Evolutionary conservation across 768 basidiomycete genomes (phyloP).

Genomic region (Boletus eberwhitei): DNA sequence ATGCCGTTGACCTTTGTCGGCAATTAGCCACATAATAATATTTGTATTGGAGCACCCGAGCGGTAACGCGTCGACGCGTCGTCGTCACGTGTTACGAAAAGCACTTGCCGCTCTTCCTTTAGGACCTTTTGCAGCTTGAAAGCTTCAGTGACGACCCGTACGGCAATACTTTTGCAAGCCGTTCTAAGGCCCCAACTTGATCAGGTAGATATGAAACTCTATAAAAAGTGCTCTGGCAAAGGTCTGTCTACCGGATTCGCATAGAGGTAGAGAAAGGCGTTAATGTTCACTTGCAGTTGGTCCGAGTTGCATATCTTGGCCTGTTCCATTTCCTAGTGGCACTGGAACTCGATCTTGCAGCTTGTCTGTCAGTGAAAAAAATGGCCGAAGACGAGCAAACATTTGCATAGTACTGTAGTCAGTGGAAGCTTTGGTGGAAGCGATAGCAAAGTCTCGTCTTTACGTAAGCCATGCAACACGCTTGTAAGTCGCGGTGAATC

Average conservation of each 20-base stretch:
- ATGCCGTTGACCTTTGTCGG: conserved; percentile 25
- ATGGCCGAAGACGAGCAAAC: not conserved
- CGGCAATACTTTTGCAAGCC: too few relatives aligned
- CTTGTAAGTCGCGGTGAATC: not conserved
- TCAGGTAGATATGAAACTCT: too few relatives aligned
- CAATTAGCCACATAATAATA: conserved; percentile 11
- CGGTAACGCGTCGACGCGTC: conserved; percentile 11
- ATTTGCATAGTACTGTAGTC: not conserved
- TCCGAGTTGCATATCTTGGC: not conserved
- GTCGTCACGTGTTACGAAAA: conserved; percentile 29
- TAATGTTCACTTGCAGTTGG: too few relatives aligned
- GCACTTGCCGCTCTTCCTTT: not conserved
- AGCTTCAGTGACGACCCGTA: not conserved
- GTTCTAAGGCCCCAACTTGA: not conserved
- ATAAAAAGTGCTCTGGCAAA: not conserved
- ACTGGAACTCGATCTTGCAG: not conserved
- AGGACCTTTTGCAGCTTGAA: not conserved
- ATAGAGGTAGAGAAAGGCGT: not conserved
- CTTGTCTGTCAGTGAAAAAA: not conserved
- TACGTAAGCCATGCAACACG: conserved; percentile 2
- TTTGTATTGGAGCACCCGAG: conserved; percentile 2
- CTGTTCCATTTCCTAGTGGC: not conserved
- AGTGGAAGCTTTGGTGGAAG: too few relatives aligned
- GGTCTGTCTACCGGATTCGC: not conserved
- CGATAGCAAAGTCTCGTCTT: not conserved